Conservation (phyloP, 2,329 filamentous ascomycete genomes). For the Aspergillus phoenicis region DNA sequence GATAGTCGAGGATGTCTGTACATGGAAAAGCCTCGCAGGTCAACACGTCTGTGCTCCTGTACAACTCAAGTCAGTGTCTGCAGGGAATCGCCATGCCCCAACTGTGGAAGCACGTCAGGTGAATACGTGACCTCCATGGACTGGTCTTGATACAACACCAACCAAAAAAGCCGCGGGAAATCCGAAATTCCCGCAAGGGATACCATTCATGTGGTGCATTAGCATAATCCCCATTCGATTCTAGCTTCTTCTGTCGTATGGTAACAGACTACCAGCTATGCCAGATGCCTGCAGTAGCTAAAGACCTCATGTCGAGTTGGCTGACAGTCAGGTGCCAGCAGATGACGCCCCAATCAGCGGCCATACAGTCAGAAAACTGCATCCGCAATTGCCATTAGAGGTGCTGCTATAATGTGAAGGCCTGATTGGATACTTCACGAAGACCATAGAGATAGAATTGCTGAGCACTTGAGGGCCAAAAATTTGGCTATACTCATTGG, state of each 20-base stretch:
- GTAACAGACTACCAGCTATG: slow-evolving; percentile 1
- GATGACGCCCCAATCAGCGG: slow-evolving; percentile 1
- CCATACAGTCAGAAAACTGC: not conserved
- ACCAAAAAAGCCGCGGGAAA: not conserved
- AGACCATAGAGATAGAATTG: not conserved
- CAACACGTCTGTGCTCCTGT: slow-evolving; percentile 5
- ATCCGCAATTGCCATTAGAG: not conserved
- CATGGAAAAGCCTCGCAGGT: not conserved
- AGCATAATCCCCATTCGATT: not conserved
- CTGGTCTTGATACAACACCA: not conserved
- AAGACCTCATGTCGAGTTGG: not conserved
- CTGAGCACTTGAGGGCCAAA: not conserved
- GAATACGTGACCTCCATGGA: slow-evolving; percentile 8
- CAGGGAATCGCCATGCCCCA: not conserved
- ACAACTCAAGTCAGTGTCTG: slow-evolving; percentile 11
- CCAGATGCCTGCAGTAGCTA: not conserved
- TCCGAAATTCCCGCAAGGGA: not conserved
- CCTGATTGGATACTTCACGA: not conserved
- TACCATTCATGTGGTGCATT: not conserved
- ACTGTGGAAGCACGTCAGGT: not conserved
- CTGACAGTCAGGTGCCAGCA: slow-evolving; percentile 5
- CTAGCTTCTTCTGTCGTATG: not conserved
- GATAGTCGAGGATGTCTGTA: not conserved
- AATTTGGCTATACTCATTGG: too few relatives aligned
- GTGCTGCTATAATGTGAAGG: not conserved